phyloP scores from a whole-genome alignment of 495 filamentous ascomycete genomes.

The Penicillium flavigenum region DNA sequence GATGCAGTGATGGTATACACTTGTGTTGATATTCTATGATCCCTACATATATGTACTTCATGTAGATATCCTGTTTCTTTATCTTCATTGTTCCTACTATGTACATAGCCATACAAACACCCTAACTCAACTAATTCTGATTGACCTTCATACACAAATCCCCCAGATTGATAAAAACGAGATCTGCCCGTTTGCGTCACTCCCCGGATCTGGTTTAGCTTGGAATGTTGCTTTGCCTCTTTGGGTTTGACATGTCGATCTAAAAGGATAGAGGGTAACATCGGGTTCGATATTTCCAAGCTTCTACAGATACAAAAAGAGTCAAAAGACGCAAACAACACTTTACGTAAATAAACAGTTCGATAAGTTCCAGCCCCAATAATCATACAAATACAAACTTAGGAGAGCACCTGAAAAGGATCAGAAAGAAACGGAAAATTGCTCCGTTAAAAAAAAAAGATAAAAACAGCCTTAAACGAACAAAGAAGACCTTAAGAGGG shows the following conservation, averaged over 20 bases:
- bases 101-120: neutral
- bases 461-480: neutral
- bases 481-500: conserved; percentile 1
- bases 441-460: neutral
- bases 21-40: neutral
- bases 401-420: neutral
- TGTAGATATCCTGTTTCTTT: neutral
- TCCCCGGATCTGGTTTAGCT: conserved; percentile 37
- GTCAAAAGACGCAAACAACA: conserved; percentile 28
- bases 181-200: conserved; percentile 35
- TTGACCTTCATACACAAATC: neutral
- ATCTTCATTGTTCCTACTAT: neutral
- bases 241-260: conserved; percentile 31
- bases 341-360: conserved; percentile 24
- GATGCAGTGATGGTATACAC: neutral
- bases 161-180: conserved; percentile 1
- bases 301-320: neutral
- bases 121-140: neutral
- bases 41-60: neutral
- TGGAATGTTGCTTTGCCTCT: conserved; percentile 33
- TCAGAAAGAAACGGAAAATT: neutral
- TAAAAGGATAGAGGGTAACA: conserved; percentile 25
- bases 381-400: conserved; percentile 18
- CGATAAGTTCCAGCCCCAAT: neutral
- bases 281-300: neutral